Evolutionary conservation across 2,329 filamentous ascomycete genomes (phyloP).

Genomic region (Aspergillus persii): DNA sequence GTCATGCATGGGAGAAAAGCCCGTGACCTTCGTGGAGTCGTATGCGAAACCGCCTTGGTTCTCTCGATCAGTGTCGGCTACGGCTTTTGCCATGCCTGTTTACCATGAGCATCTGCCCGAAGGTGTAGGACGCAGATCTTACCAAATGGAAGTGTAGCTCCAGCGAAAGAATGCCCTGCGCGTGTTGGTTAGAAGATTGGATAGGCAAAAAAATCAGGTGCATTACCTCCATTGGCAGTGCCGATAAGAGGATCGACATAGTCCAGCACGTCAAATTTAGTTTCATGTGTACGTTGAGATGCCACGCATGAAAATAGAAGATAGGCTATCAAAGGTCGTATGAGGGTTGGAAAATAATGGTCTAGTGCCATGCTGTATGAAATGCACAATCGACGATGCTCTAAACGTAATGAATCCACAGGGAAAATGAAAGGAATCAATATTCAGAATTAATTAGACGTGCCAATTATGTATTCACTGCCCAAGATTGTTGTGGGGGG

Average conservation of each 20-base stretch:
- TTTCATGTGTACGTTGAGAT: background rate
- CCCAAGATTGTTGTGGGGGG: no score
- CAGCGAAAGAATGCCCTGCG: constrained; percentile 56
- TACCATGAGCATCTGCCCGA: background rate
- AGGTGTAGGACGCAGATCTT: constrained; percentile 7
- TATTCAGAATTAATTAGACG: background rate
- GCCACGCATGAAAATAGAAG: background rate
- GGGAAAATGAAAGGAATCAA: background rate
- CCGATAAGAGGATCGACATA: constrained; percentile 56
- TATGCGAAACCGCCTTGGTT: constrained; percentile 59
- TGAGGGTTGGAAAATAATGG: background rate
- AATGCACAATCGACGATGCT: background rate
- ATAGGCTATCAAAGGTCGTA: background rate
- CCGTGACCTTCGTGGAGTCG: constrained; percentile 50
- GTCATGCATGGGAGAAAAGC: constrained; percentile 55
- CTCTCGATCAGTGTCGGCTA: constrained; percentile 53
- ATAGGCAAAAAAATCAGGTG: background rate
- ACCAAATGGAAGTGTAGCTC: constrained; percentile 55
- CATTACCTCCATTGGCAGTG: constrained; percentile 48
- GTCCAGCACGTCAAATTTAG: constrained; percentile 35
- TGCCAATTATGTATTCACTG: no score
- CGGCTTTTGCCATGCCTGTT: constrained; percentile 54
- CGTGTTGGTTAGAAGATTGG: background rate
- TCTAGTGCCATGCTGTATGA: background rate
- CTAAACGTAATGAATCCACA: background rate